These are phyloP conservation scores for Phaeophleospora eucalypticola DNA, from an alignment of 2,329 filamentous ascomycete genomes.

Conservation along the genomic window DNA sequence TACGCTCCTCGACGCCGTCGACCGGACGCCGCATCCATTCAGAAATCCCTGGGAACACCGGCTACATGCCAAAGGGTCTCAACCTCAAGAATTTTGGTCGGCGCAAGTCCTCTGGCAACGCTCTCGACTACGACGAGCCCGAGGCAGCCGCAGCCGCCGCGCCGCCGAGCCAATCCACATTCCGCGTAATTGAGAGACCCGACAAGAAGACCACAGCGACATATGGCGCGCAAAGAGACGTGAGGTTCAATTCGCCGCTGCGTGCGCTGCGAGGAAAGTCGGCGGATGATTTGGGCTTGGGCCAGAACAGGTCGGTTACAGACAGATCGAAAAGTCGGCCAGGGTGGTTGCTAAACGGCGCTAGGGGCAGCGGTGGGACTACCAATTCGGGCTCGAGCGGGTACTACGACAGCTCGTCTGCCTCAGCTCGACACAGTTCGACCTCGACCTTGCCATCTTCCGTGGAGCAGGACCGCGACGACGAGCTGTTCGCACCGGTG, in stretches of 20 bases:
- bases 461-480: slow-evolving; percentile 41
- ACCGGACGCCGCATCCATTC: background rate
- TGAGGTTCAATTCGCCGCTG: slow-evolving; percentile 31
- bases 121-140: slow-evolving; percentile 41
- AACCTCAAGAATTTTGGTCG: slow-evolving; percentile 50
- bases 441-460: slow-evolving; percentile 55
- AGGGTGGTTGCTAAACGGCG: slow-evolving; percentile 30
- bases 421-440: slow-evolving; percentile 51
- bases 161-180: slow-evolving; percentile 38
- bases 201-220: slow-evolving; percentile 39
- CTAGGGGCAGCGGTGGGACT: slow-evolving; percentile 48
- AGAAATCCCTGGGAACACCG: slow-evolving; percentile 12
- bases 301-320: slow-evolving; percentile 16
- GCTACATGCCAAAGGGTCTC: slow-evolving; percentile 51
- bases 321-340: slow-evolving; percentile 9
- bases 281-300: slow-evolving; percentile 29
- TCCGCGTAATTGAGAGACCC: slow-evolving; percentile 52
- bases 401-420: slow-evolving; percentile 38
- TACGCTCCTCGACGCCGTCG: background rate
- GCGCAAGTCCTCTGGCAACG: slow-evolving; percentile 54
- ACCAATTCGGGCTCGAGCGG: slow-evolving; percentile 46
- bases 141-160: slow-evolving; percentile 12
- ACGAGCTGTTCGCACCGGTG: slow-evolving; percentile 31
- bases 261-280: slow-evolving; percentile 31
- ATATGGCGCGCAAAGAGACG: slow-evolving; percentile 31